Conservation (phyloP, 139 green algal genomes). For the Gonium pectorale region DNA sequence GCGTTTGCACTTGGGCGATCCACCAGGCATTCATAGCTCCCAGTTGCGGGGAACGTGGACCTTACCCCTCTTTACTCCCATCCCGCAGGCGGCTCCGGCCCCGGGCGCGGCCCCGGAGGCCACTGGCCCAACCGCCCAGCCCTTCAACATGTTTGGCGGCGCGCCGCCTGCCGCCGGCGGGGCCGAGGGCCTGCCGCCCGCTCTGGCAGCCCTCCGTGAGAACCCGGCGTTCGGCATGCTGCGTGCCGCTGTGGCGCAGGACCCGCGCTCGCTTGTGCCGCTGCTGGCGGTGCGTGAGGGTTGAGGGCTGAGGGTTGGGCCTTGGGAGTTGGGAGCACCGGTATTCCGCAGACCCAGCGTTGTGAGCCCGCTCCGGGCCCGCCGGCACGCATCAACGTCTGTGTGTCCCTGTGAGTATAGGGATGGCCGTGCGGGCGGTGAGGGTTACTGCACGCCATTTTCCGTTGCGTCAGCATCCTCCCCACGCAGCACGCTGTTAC, state of each 20-base stretch:
- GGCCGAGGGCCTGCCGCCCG: conserved; percentile 31
- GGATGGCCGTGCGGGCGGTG: no score
- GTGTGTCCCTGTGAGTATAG: no score
- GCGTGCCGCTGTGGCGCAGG: conserved; percentile 87
- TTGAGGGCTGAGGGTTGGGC: background rate
- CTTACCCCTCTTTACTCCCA: background rate
- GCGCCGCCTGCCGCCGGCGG: conserved; percentile 54
- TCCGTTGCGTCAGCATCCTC: no score
- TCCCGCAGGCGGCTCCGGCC: background rate
- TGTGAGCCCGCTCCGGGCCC: no score
- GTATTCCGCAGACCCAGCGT: no score
- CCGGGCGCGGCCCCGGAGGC: conserved; percentile 2
- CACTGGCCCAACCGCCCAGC: conserved; percentile 73
- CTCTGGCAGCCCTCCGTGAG: conserved; percentile 85
- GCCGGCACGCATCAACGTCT: no score
- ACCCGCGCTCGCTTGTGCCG: conserved; percentile 93
- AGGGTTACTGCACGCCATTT: no score
- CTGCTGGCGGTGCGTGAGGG: conserved; percentile 88
- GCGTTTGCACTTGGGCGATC: no score
- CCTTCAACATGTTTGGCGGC: conserved; percentile 93
- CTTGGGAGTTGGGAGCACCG: no score
- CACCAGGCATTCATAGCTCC: no score
- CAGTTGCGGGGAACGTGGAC: background rate
- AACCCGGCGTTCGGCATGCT: conserved; percentile 91
- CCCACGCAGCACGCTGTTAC: no score